These are phyloP conservation scores for Crithidia expoeki DNA, from an alignment of 208 protist species.

Conservation along the genomic window DNA sequence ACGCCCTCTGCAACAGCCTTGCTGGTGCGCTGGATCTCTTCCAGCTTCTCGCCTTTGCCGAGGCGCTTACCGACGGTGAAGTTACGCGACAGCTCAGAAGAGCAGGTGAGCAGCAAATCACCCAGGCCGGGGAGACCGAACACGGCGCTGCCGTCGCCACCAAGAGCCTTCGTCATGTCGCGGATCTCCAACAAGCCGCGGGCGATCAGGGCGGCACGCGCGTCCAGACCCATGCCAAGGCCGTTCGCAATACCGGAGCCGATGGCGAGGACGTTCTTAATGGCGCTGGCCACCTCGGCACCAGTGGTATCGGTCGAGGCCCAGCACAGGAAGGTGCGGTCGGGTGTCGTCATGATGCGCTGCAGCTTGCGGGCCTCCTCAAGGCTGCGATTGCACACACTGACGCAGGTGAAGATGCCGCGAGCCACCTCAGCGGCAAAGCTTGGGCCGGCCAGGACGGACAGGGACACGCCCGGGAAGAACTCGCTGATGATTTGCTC, in stretches of 20 bases:
- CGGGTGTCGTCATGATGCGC: conserved; percentile 70
- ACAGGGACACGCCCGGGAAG: conserved; percentile 53
- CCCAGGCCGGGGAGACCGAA: conserved; percentile 90
- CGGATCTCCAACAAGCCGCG: conserved; percentile 88
- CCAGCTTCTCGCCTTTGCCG: conserved; percentile 68
- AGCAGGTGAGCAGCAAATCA: conserved; percentile 91
- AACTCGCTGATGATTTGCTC: conserved; percentile 82
- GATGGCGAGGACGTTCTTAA: conserved; percentile 93
- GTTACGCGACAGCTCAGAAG: conserved; percentile 88
- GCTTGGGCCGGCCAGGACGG: conserved; percentile 83
- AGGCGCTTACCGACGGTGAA: conserved; percentile 86
- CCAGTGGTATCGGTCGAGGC: conserved; percentile 83
- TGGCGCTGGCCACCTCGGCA: conserved; percentile 88
- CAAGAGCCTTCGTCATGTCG: conserved; percentile 76
- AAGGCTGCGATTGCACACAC: conserved; percentile 62
- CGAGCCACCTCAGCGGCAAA: conserved; percentile 91
- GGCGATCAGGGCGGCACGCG: conserved; percentile 80
- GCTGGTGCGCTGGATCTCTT: conserved; percentile 61
- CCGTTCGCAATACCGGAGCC: conserved; percentile 73
- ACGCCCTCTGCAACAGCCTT: conserved; percentile 85
- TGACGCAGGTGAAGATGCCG: conserved; percentile 79
- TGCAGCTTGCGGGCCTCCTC: conserved; percentile 69
- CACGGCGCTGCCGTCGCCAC: conserved; percentile 76
- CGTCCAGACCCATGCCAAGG: conserved; percentile 79
- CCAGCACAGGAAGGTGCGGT: conserved; percentile 83